These are phyloP conservation scores for Xerocomus cyaneibrunnescens DNA, from an alignment of 1,284 basidiomycete genomes.

Conservation along the genomic window DNA sequence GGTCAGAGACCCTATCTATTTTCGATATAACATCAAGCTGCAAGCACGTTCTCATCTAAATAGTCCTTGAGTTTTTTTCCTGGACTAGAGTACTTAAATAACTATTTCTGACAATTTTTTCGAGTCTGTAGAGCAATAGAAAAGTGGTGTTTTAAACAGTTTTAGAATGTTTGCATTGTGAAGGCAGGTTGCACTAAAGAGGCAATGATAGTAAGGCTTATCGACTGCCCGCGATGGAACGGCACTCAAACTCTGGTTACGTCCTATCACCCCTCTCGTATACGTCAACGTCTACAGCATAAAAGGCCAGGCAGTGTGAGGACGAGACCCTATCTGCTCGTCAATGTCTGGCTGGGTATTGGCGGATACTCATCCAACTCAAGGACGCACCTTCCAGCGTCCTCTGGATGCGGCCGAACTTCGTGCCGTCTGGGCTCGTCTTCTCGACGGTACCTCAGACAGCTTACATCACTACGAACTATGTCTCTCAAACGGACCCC, in stretches of 20 bases:
- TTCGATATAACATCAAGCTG: too few species aligned
- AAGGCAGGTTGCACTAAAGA: not conserved
- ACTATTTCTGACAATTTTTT: not conserved
- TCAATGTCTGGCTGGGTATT: not conserved
- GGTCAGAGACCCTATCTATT: too few species aligned
- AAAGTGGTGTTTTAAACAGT: not conserved
- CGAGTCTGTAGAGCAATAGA: not conserved
- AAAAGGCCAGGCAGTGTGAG: too few species aligned
- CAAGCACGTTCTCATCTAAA: too few species aligned
- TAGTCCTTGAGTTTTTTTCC: too few species aligned
- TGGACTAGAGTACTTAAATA: not conserved
- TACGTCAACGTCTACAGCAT: too few species aligned
- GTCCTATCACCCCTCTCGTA: too few species aligned
- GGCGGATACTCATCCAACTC: not conserved
- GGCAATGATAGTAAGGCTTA: not conserved
- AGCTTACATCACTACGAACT: not conserved
- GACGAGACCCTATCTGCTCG: not conserved
- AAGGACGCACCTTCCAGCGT: not conserved
- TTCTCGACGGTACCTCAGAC: not conserved
- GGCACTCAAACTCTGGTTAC: too few species aligned
- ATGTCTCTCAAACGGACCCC: not conserved
- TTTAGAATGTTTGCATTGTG: not conserved
- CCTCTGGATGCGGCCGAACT: not conserved
- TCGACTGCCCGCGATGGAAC: too few species aligned
- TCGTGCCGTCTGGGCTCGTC: not conserved